Percentiles rank a stretch among this genome's conserved stretches.
phyloP scores from a whole-genome alignment of 2,329 filamentous ascomycete genomes.

The Verticillium longisporum region DNA sequence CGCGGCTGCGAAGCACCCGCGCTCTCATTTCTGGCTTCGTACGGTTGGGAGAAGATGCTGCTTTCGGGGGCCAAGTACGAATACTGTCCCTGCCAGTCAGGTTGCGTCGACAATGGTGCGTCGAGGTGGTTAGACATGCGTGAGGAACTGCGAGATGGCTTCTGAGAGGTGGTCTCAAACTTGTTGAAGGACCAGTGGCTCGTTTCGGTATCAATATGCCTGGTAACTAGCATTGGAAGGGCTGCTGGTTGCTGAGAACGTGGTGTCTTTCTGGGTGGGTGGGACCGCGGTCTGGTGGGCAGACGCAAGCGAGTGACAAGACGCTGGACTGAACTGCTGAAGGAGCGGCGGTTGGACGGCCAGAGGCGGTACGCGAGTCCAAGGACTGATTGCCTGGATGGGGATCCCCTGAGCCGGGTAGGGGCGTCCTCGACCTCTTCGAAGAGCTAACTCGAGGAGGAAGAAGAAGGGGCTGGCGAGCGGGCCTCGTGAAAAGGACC shows the following conservation, averaged over 20 bases:
- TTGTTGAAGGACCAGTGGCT: slow-evolving; percentile 49
- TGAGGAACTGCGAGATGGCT: slow-evolving; percentile 33
- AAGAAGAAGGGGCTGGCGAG: not conserved
- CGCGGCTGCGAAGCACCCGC: slow-evolving; percentile 27
- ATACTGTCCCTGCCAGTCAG: slow-evolving; percentile 51
- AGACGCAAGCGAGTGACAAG: not conserved
- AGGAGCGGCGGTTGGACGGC: not conserved
- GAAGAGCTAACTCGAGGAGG: not conserved
- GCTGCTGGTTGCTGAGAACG: slow-evolving; percentile 5
- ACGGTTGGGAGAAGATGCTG: slow-evolving; percentile 36
- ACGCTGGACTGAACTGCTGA: not conserved
- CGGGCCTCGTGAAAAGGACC: not conserved
- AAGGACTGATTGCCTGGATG: not conserved
- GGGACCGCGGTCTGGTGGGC: not conserved
- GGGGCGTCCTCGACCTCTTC: not conserved
- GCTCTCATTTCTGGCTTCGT: slow-evolving; percentile 32
- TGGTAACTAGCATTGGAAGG: slow-evolving; percentile 50
- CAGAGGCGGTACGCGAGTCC: not conserved
- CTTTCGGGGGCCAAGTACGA: slow-evolving; percentile 41
- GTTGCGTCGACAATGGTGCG: slow-evolving; percentile 43
- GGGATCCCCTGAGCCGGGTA: not conserved
- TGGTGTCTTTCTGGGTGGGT: slow-evolving; percentile 8
- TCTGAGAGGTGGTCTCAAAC: slow-evolving; percentile 39
- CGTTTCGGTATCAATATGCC: slow-evolving; percentile 45
- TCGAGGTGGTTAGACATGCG: slow-evolving; percentile 54